These are phyloP conservation scores for Lentinus tigrinus DNA, from an alignment of 768 basidiomycete species.

Conservation along the genomic window DNA sequence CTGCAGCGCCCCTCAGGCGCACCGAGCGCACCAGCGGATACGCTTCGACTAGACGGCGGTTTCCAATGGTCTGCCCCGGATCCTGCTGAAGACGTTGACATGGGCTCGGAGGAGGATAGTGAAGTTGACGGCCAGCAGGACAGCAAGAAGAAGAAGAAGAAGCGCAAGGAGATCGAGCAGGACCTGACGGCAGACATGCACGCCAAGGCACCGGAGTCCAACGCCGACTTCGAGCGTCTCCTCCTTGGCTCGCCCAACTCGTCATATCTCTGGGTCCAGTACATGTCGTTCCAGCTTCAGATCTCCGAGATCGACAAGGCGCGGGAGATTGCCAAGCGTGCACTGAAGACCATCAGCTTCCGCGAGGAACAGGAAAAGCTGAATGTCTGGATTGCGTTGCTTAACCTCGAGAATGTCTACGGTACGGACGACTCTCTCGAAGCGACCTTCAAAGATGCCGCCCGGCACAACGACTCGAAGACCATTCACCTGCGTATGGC, in stretches of 20 bases:
- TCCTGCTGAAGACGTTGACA: constrained; percentile 39
- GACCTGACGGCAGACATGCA: constrained; percentile 90
- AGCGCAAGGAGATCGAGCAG: constrained; percentile 69
- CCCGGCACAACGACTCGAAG: constrained; percentile 88
- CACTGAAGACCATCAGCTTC: constrained; percentile 86
- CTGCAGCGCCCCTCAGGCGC: constrained; percentile 15
- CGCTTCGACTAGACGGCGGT: constrained; percentile 52
- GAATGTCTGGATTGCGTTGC: constrained; percentile 95
- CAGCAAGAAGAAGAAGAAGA: constrained; percentile 64
- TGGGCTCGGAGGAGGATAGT: constrained; percentile 47
- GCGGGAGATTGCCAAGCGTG: constrained; percentile 80
- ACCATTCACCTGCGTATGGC: constrained; percentile 85
- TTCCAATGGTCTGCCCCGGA: constrained; percentile 68
- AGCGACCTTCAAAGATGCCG: constrained; percentile 85
- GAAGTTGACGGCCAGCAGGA: constrained; percentile 44
- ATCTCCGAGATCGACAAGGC: constrained; percentile 97
- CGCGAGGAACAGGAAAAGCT: constrained; percentile 94
- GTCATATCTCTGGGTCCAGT: constrained; percentile 98
- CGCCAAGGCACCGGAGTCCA: constrained; percentile 82
- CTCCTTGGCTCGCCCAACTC: constrained; percentile 95
- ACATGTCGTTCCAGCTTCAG: constrained; percentile 98
- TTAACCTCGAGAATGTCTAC: constrained; percentile 93
- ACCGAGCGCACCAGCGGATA: neutral
- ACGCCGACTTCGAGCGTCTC: constrained; percentile 90
- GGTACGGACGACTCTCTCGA: constrained; percentile 83